A percentile compares a stretch with the other conserved stretches of the same genome.
These are phyloP conservation scores for Hortiboletus campestris DNA, from an alignment of 768 basidiomycete species.

Conservation along the genomic window DNA sequence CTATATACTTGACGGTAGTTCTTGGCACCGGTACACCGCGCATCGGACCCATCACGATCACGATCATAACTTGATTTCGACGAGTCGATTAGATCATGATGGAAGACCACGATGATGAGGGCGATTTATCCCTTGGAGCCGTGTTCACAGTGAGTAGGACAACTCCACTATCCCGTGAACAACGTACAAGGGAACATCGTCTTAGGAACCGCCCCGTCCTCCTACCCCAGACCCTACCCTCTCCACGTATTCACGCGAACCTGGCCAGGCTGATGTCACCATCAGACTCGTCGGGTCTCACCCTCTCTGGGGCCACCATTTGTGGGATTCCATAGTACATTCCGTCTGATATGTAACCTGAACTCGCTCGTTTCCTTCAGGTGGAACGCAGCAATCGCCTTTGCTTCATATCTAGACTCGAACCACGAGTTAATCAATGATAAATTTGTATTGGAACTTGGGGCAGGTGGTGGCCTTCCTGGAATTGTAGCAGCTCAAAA, in stretches of 20 bases:
- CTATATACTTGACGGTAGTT: not conserved
- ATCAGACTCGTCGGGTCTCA: conserved; percentile 78
- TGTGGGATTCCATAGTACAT: conserved; percentile 43
- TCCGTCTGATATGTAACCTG: not conserved
- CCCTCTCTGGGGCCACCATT: conserved; percentile 78
- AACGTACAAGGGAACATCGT: not conserved
- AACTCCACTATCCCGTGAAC: not conserved
- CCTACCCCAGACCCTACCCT: conserved; percentile 64
- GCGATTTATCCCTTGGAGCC: conserved; percentile 37
- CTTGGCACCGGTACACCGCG: not conserved
- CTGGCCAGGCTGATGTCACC: conserved; percentile 35
- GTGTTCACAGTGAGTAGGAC: conserved; percentile 50
- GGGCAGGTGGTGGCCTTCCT: conserved; percentile 91
- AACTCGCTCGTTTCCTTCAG: conserved; percentile 35
- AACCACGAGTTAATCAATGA: conserved; percentile 45
- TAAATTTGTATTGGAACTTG: conserved; percentile 75
- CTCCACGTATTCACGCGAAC: conserved; percentile 45
- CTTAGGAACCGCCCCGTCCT: conserved; percentile 60
- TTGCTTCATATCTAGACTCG: conserved; percentile 67
- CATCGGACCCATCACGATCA: not conserved
- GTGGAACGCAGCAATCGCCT: conserved; percentile 77
- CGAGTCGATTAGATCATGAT: not conserved
- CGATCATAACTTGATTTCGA: not conserved
- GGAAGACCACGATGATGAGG: conserved; percentile 26
- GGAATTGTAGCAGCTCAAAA: conserved; percentile 71